These are phyloP conservation scores for Neotropicomus parvogracilis DNA, from an alignment of 1,284 basidiomycete species.

Conservation along the genomic window DNA sequence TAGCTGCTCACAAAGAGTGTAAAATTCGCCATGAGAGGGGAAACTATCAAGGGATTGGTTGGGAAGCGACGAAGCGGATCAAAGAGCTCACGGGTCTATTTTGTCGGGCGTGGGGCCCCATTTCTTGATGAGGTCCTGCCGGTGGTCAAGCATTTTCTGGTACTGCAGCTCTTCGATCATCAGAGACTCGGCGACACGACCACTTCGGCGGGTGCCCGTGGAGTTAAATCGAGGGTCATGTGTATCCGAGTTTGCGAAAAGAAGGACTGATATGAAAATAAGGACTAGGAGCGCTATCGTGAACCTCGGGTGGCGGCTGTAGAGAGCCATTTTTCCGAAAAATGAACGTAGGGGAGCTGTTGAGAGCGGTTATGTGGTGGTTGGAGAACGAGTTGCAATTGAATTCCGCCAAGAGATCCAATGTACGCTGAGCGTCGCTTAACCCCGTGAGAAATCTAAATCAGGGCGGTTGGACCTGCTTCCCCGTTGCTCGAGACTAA, in stretches of 20 bases:
- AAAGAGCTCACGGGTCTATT: slow-evolving; percentile 24
- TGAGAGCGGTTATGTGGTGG: slow-evolving; percentile 11
- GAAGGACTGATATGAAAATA: slow-evolving; percentile 26
- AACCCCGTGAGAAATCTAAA: too few relatives aligned
- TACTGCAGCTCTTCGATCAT: slow-evolving; percentile 25
- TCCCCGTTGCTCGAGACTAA: too few relatives aligned
- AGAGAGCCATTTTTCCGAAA: slow-evolving; percentile 23
- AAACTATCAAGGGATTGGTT: slow-evolving; percentile 16
- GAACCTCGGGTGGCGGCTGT: slow-evolving; percentile 32
- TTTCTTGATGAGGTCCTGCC: slow-evolving; percentile 27
- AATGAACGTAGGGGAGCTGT: slow-evolving; percentile 13
- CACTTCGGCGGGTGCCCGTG: slow-evolving; percentile 1
- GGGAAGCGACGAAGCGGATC: background rate
- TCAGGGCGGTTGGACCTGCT: too few relatives aligned
- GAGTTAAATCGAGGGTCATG: slow-evolving; percentile 4
- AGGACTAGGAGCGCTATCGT: slow-evolving; percentile 29
- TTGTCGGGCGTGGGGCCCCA: slow-evolving; percentile 34
- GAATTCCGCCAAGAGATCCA: background rate
- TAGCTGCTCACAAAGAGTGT: slow-evolving; percentile 33
- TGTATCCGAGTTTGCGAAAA: slow-evolving; percentile 26
- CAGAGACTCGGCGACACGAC: slow-evolving; percentile 12
- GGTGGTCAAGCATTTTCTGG: slow-evolving; percentile 16
- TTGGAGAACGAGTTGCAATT: background rate
- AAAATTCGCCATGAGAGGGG: slow-evolving; percentile 33
- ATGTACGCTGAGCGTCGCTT: too few relatives aligned